Base-by-base conservation (phyloP, 208 protist genomes). In the Acanthamoeba triangularis region DNA sequence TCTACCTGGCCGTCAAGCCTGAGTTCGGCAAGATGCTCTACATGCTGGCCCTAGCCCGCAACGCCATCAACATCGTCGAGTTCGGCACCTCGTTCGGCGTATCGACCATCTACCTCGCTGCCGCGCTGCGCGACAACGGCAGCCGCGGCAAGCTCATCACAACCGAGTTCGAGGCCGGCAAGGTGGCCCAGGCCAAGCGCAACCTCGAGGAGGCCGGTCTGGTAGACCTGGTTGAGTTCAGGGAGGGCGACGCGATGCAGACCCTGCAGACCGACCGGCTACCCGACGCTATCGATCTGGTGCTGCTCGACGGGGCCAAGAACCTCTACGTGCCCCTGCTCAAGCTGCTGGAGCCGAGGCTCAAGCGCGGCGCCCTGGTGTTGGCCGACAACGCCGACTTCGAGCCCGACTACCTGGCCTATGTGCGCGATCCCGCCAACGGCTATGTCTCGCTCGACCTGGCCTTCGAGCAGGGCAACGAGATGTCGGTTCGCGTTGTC, bases 11-110 rank as follows among this genome's bases (percentile, higher is more conserved):
- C 44, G 47, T 90, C 49, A 61, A 61, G 80, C 80, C 80, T 0
- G 41, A 90, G 14, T 90, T 90, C 54, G 80, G 80, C 25, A 8
- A 59, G n/a, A 61, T 90, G 80, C 80, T 90, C 30, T 90, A 90
- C 80, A 90, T 90, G 80, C 35, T 90, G 13, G 80, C 80, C 11
- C 23, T 90, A 7, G 54, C 80, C 1, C 44, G 80, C 35, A 49
- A 41, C 6, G 80, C 80, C 25, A 61, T 25, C 30, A 90, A n/a
- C 44, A 90, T 90, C 54, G 80, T 90, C 16, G 80, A 90, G 80
- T 90, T 90, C 56, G 54, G 80, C 44, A 90, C 80, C 18, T 90
- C 80, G 30, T 90, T 90, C n/a, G 80, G 80, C 30, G 80, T 90
- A 0, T 90, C 80, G 30, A 90, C 80, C 28, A 90, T 90, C 80